These are phyloP conservation scores for Irpex sp. DNA, from an alignment of 1,284 basidiomycete species.

Conservation along the genomic window DNA sequence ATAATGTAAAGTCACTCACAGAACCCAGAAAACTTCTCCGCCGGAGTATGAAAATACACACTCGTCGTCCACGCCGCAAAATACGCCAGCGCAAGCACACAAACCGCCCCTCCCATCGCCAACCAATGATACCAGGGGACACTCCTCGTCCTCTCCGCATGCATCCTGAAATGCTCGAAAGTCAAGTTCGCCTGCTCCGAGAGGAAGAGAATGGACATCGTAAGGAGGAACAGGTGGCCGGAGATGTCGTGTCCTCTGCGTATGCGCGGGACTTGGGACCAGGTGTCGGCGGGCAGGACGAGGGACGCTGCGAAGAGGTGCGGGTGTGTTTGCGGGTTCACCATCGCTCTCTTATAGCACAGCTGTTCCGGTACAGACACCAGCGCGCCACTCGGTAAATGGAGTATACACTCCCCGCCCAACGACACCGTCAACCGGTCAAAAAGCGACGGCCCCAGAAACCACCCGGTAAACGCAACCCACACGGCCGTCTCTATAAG, in stretches of 20 bases:
- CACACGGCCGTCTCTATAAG: slow-evolving; percentile 65
- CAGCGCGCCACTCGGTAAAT: slow-evolving; percentile 53
- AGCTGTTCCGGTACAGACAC: slow-evolving; percentile 55
- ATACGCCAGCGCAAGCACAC: slow-evolving; percentile 66
- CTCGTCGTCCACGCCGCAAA: slow-evolving; percentile 80
- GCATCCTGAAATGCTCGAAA: slow-evolving; percentile 25
- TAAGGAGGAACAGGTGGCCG: slow-evolving; percentile 91
- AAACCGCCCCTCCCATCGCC: slow-evolving; percentile 41
- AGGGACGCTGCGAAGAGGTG: slow-evolving; percentile 51
- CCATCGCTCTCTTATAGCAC: slow-evolving; percentile 48
- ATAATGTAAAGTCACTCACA: too few relatives aligned
- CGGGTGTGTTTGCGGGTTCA: slow-evolving; percentile 65
- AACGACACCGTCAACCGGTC: slow-evolving; percentile 73
- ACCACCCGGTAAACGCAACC: slow-evolving; percentile 83
- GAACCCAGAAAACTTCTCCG: slow-evolving; percentile 85
- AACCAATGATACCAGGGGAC: slow-evolving; percentile 41
- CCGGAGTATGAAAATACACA: slow-evolving; percentile 87
- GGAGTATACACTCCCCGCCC: slow-evolving; percentile 79
- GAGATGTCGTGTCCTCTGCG: slow-evolving; percentile 90
- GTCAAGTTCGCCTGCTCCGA: slow-evolving; percentile 67
- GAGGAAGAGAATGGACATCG: slow-evolving; percentile 79
- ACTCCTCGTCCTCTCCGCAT: neutral
- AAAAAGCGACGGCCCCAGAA: slow-evolving; percentile 85
- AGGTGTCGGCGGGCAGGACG: slow-evolving; percentile 33
- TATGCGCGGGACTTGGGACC: slow-evolving; percentile 51